A percentile compares a stretch with the other conserved stretches of the same genome.
Evolutionary conservation across 192 early-diverging fungal genomes (phyloP).

Genomic region (Spizellomyces sp.): DNA sequence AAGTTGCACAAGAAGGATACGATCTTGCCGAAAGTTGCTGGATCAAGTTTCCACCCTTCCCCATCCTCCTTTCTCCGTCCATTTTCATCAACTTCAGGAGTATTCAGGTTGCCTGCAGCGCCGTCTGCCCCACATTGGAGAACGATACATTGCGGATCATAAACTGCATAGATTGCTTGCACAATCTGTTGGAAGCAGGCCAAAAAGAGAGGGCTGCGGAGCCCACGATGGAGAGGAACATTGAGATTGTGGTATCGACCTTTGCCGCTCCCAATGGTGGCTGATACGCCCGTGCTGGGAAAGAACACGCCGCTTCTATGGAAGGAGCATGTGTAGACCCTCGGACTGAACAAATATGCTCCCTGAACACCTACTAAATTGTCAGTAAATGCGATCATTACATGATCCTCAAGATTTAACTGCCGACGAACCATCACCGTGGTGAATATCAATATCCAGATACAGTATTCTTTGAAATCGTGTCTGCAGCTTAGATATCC

Average conservation of each 20-base stretch:
- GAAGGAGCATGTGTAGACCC: conserved; percentile 45
- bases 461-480: conserved; percentile 45
- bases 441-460: conserved; percentile 78
- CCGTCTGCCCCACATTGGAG: conserved; percentile 95
- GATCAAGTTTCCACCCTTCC: conserved; percentile 22
- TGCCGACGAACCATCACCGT: conserved; percentile 72
- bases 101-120: conserved; percentile 60
- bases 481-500: conserved; percentile 66
- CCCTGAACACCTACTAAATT: conserved; percentile 39
- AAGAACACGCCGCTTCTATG: conserved; percentile 42
- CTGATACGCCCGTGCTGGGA: conserved; percentile 34
- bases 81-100: not conserved
- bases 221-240: conserved; percentile 24
- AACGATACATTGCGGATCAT: conserved; percentile 82
- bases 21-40: not conserved
- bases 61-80: conserved; percentile 6
- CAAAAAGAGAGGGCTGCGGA: conserved; percentile 72
- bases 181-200: conserved; percentile 64
- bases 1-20: not conserved
- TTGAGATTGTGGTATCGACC: conserved; percentile 33
- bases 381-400: not conserved
- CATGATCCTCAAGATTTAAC: not conserved
- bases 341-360: conserved; percentile 34
- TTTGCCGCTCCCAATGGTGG: conserved; percentile 14
- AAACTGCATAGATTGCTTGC: conserved; percentile 60